A percentile compares a stretch with the other conserved stretches of the same genome.
Evolutionary conservation across 2,329 filamentous ascomycete species (phyloP).

Genomic region (Penicillium sp.): DNA sequence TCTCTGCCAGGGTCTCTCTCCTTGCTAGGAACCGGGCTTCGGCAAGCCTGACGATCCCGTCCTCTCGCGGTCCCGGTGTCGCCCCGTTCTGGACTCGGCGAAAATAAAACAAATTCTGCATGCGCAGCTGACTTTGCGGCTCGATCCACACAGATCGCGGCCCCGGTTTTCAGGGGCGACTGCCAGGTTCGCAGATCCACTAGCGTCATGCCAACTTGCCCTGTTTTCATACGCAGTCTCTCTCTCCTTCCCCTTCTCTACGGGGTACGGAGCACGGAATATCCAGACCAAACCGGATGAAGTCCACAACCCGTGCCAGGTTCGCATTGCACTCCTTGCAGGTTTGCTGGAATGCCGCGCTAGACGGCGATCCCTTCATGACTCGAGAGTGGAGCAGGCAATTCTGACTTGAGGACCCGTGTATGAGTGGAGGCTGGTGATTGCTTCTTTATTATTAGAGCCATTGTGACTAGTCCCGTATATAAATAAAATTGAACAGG

Average conservation of each 20-base stretch:
- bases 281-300: neutral
- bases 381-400: neutral
- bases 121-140: conserved; percentile 21
- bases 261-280: no score
- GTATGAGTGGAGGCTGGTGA: neutral
- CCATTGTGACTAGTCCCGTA: neutral
- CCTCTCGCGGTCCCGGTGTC: neutral
- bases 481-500: neutral
- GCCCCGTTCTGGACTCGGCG: neutral
- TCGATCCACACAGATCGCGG: conserved; percentile 17
- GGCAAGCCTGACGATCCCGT: neutral
- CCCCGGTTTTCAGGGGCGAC: conserved; percentile 16
- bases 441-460: neutral
- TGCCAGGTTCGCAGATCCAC: conserved; percentile 7
- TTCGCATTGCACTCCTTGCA: neutral
- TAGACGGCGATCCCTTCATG: neutral
- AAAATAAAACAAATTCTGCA: conserved; percentile 11
- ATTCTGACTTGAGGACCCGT: neutral
- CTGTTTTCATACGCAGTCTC: no score
- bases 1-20: neutral
- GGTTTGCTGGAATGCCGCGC: neutral
- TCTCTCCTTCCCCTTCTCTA: no score
- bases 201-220: neutral
- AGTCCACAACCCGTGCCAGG: neutral
- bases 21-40: neutral